Base-by-base conservation (phyloP, 148 eudicot genomes). In the Fallopia convolvulus region DNA sequence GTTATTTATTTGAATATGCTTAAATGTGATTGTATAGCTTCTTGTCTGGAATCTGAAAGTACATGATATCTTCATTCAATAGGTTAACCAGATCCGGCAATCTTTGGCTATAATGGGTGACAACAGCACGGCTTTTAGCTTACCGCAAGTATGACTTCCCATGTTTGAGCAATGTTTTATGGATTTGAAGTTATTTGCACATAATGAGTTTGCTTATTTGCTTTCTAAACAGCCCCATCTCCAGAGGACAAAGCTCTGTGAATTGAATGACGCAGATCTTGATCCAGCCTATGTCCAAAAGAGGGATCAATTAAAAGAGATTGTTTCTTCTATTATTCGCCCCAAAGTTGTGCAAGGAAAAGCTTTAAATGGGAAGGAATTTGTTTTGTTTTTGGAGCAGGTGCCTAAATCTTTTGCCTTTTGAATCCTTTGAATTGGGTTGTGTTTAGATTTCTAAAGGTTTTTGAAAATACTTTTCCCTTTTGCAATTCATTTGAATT, bases 61-160 rank as follows among this genome's bases (percentile, higher is more conserved):
- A n/a, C n/a, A 65, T 75, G 42, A 46, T 58, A 17, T 15, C 68
- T 49, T 49, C 70, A 39, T 81, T 58, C 77, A 40, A 79, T 89
- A 94, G 99, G 90, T 95, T 52, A 95, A 95, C 83, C 98, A 88
- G 88, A 95, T 95, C 79, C 97, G 99, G 50, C 92, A 95, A 60
- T 95, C 98, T 75, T 87, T 95, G 80, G 97, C 97, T 80, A 78
- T 91, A 21, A 95, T 95, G 99, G 99, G 99, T 66, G 93, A 90
- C 80, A 91, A 92, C 85, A 93, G 94, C 86, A 93, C 98, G 8
- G 98, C 99, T 78, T 95, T 93, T 83, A 93, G 99, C 88, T 89
- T 95, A 82, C 99, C 99, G 1, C 99, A 95, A 79, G 99, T 95
- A 80, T 50, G 88, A 60, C 40, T 83, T 79, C 12, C 30, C 3